These are phyloP conservation scores for Ascosphaera apis DNA, from an alignment of 2,329 filamentous ascomycete genomes.

Conservation along the genomic window DNA sequence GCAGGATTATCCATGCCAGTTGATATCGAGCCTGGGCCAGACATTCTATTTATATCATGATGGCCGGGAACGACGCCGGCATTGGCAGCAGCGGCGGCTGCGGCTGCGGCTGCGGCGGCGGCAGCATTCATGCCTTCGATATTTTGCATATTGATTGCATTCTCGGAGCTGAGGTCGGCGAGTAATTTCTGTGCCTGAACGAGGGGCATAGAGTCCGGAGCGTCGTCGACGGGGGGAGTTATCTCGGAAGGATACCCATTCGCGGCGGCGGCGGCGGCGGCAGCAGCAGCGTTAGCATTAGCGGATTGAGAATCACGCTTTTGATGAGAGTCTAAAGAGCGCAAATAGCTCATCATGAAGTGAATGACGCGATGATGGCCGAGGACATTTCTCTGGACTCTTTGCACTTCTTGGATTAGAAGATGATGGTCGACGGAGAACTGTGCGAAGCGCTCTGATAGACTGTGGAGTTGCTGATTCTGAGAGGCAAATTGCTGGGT, in stretches of 20 bases:
- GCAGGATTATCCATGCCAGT: too few relatives aligned
- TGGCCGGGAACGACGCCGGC: too few relatives aligned
- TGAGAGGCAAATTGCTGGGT: constrained; percentile 75
- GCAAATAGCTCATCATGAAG: constrained; percentile 45
- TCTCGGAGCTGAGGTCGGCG: constrained; percentile 40
- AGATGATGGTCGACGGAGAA: constrained; percentile 43
- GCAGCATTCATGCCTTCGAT: constrained; percentile 43
- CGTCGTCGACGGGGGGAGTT: constrained; percentile 30
- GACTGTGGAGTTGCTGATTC: constrained; percentile 70
- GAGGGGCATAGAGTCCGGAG: constrained; percentile 41
- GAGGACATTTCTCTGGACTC: constrained; percentile 45
- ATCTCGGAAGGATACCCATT: constrained; percentile 24
- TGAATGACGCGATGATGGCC: constrained; percentile 51
- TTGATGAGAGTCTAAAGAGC: constrained; percentile 39
- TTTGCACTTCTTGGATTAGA: constrained; percentile 39
- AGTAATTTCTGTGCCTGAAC: constrained; percentile 45
- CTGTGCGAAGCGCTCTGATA: constrained; percentile 69
- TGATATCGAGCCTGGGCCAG: too few relatives aligned
- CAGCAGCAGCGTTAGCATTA: constrained; percentile 20
- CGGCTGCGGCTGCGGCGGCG: constrained; percentile 30
- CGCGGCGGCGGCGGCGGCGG: constrained; percentile 14
- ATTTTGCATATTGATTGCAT: constrained; percentile 38
- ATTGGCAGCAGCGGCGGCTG: too few relatives aligned
- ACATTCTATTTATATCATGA: too few relatives aligned
- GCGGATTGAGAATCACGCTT: constrained; percentile 33